Evolutionary conservation across 2,329 filamentous ascomycete species (phyloP), one percentile per base, ranked within the genome.

Genomic region (Xylariomycetidae sp.): DNA sequence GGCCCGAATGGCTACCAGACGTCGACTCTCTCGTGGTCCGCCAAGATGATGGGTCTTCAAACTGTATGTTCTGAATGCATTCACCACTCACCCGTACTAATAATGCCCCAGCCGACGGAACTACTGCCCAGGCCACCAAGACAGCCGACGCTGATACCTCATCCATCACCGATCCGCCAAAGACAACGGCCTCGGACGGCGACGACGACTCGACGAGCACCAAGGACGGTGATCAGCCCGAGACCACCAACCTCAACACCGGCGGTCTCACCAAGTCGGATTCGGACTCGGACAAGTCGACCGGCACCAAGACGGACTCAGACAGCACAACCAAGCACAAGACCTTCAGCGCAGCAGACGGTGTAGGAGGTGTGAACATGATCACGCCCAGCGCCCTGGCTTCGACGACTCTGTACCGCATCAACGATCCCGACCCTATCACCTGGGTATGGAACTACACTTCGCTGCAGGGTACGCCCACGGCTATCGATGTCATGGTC

Each of bases 371-470:
- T 32, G 63, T 79, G 23, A 59, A 63, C 29, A 71, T 81, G 63
- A 45, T 72, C 27, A 68, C 64, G 2, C 77, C 77, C 1, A 59
- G 64, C 24, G 55, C 63, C 6, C 64, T 61, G 3, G 52, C 57
- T 9, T 61, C 63, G 17, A 62, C 65, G 8, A 62, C 68, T 38
- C 64, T 77, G 25, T 79, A 74, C 65, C 75, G 75, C 50, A 75
- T 81, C 40, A 71, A 73, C 40, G 68, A 79, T 37, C 41, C 43
- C 9, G 49, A 49, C 49, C 63, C 63, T 27, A 61, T 79, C 26
- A 80, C 74, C 10, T 76, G 73, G 57, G 67, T 59, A 29, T 82
- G 76, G 76, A 81, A 81, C 59, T 82, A 80, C 61, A 82, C 78
- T 4, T 70, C 69, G 27, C 55, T 82, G 19, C 62, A 67, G 35